Conservation (phyloP, 345 rosid genomes). For the Dipteronia dyeriana region DNA sequence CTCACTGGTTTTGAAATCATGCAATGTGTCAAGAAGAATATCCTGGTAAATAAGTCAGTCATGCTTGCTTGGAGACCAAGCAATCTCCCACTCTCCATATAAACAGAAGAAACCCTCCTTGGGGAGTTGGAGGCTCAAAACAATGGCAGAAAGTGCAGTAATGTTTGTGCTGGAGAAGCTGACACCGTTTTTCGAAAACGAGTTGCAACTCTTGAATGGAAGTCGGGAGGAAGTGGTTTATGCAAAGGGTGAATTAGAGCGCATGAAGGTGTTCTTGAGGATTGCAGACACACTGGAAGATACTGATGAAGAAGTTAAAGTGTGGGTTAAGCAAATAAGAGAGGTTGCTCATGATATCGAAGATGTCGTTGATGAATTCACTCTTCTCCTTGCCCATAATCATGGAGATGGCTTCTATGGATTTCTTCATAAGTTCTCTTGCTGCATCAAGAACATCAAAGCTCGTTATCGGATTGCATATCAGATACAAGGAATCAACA, state of each 20-base stretch:
- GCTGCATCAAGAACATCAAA: conserved; percentile 28
- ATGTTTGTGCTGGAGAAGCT: conserved; percentile 30
- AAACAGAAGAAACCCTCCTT: no score
- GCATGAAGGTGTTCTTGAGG: conserved; percentile 31
- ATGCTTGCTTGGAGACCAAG: neutral
- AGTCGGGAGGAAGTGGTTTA: conserved; percentile 22
- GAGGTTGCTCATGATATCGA: conserved; percentile 34
- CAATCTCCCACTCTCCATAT: neutral
- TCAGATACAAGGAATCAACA: conserved; percentile 23
- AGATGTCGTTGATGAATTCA: conserved; percentile 40
- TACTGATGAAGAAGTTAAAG: conserved; percentile 20
- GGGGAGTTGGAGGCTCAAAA: no score
- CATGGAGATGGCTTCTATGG: conserved; percentile 20
- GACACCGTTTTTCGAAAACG: conserved; percentile 22
- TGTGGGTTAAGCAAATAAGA: conserved; percentile 40
- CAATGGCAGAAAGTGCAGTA: conserved; percentile 36
- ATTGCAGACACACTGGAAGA: conserved; percentile 31
- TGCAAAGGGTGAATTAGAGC: conserved; percentile 28
- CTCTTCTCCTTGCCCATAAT: conserved; percentile 23
- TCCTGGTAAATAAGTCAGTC: no score
- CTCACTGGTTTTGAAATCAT: no score
- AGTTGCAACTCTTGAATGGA: conserved; percentile 18
- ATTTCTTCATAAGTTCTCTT: conserved; percentile 13
- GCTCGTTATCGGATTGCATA: conserved; percentile 26
- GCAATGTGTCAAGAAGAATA: no score